Evolutionary conservation across 2,329 filamentous ascomycete genomes (phyloP).

Genomic region (Colletotrichum sublineola): DNA sequence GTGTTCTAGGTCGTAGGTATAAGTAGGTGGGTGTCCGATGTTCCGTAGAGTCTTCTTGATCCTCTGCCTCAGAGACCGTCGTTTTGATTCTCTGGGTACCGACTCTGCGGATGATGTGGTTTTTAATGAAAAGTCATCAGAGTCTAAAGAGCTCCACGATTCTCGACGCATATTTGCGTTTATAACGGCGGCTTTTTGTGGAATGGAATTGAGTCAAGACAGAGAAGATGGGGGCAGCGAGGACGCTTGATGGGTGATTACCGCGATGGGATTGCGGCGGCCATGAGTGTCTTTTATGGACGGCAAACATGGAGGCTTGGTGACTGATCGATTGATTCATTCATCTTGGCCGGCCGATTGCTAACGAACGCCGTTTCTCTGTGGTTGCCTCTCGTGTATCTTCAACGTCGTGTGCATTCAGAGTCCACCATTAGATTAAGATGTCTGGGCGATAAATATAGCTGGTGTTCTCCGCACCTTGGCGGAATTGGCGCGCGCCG

Average conservation of each 20-base stretch:
- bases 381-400: not conserved
- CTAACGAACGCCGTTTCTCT: not conserved
- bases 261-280: not conserved
- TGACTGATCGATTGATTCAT: not conserved
- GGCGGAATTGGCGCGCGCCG: not conserved
- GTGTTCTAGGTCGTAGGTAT: constrained; percentile 35
- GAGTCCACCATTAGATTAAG: not conserved
- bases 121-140: constrained; percentile 30
- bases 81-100: not conserved
- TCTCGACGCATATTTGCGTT: constrained; percentile 24
- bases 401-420: not conserved
- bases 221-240: not conserved
- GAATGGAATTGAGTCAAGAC: not conserved
- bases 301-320: not conserved
- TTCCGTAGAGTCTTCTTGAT: constrained; percentile 27
- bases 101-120: constrained; percentile 19
- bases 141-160: constrained; percentile 17
- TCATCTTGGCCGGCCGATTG: not conserved
- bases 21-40: constrained; percentile 33
- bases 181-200: not conserved
- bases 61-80: constrained; percentile 29
- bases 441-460: not conserved
- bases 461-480: not conserved
- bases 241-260: not conserved
- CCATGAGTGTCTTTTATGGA: not conserved